Percentiles rank a stretch among this genome's conserved stretches.
Evolutionary conservation across 176 grass and related monocot genomes (phyloP).

Genomic region (Luzula sylvatica): DNA sequence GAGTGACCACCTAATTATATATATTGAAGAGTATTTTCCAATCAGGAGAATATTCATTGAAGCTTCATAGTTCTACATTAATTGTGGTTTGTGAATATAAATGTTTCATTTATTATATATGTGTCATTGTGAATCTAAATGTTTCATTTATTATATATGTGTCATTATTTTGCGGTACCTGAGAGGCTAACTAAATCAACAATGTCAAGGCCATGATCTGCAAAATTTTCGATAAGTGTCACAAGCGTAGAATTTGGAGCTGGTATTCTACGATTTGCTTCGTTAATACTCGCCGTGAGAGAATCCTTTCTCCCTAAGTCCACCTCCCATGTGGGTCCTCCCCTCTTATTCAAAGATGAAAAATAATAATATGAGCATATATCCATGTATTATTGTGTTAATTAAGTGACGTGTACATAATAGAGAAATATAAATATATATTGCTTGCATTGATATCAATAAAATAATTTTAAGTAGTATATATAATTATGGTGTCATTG

Average conservation of each 20-base stretch:
- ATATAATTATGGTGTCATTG: no score
- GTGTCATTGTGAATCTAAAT: no score
- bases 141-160: no score
- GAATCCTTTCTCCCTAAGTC: conserved; percentile 44
- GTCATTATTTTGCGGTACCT: no score
- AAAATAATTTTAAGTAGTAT: no score
- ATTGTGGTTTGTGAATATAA: no score
- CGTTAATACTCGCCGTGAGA: conserved; percentile 30
- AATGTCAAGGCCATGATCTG: conserved; percentile 36
- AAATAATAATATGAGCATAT: neutral
- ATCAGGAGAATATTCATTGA: no score
- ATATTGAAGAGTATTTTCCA: no score
- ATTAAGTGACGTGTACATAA: neutral
- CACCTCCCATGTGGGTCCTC: conserved; percentile 35
- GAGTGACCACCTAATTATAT: conserved; percentile 30
- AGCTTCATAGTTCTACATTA: no score
- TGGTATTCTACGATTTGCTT: conserved; percentile 29
- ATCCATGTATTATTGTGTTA: no score
- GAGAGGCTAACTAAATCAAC: conserved; percentile 48
- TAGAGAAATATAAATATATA: neutral
- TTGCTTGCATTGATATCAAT: neutral
- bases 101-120: no score
- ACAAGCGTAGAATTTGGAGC: conserved; percentile 42
- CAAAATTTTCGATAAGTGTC: conserved; percentile 38
- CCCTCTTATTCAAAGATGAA: conserved; percentile 25